phyloP scores from a whole-genome alignment of 1,139 yeast genomes.

The Lodderomyces elongisporus region DNA sequence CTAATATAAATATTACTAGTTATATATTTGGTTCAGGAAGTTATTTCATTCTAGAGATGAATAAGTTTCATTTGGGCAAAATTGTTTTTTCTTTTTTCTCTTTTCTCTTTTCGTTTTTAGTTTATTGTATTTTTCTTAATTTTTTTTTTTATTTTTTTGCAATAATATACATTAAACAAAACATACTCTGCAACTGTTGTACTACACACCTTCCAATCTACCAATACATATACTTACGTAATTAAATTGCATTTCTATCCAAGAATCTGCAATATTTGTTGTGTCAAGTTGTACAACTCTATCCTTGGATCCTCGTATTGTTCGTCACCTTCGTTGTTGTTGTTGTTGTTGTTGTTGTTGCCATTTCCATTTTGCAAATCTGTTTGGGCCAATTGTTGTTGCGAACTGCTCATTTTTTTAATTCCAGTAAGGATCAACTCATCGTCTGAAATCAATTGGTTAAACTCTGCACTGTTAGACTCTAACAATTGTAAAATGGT shows the following conservation, averaged over 20 bases:
- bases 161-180: background rate
- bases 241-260: no score
- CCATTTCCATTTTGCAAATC: conserved; percentile 14
- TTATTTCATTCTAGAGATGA: no score
- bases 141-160: background rate
- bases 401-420: conserved; percentile 44
- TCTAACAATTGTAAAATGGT: conserved; percentile 89
- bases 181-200: no score
- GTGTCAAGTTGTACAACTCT: conserved; percentile 73
- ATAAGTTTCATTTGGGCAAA: no score
- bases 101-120: no score
- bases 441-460: conserved; percentile 56
- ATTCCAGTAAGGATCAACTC: conserved; percentile 54
- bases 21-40: no score
- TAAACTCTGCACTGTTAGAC: conserved; percentile 71
- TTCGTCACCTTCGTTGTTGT: conserved; percentile 20
- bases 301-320: conserved; percentile 60
- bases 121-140: background rate
- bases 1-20: no score
- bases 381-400: conserved; percentile 31
- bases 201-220: no score
- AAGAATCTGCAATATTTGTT: conserved; percentile 60
- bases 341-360: conserved; percentile 1
- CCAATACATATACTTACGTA: no score
- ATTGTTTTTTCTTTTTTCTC: no score